Percentiles rank a stretch among this genome's conserved stretches.
Conservation (phyloP, 2,329 filamentous ascomycete species). For the Phoma herbarum region DNA sequence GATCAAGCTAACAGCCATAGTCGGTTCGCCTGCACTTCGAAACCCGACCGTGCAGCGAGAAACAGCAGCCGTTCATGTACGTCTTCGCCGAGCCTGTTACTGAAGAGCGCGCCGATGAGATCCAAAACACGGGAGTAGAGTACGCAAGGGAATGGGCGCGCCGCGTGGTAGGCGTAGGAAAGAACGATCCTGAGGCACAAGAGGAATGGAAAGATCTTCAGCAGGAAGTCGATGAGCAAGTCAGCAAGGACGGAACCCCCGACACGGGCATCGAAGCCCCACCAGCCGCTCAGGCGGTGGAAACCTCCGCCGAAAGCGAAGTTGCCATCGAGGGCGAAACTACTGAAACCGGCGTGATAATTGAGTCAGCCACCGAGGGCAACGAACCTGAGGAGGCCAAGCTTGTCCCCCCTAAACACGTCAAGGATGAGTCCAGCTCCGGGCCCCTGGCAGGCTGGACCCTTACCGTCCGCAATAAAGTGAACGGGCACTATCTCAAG, state of each 20-base stretch:
- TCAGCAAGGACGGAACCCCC: conserved; percentile 35
- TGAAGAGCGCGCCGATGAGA: conserved; percentile 72
- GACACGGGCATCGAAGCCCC: conserved; percentile 4
- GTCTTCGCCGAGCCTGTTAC: conserved; percentile 88
- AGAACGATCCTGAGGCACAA: conserved; percentile 41
- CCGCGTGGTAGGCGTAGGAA: conserved; percentile 60
- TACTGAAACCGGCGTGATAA: conserved; percentile 7
- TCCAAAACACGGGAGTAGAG: conserved; percentile 74
- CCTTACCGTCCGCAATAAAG: conserved; percentile 74
- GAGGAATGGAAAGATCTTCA: conserved; percentile 45
- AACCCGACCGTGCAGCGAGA: conserved; percentile 63
- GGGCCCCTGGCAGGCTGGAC: conserved; percentile 71
- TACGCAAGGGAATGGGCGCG: conserved; percentile 75
- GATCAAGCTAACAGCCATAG: conserved; percentile 38
- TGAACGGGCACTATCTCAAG: conserved; percentile 70
- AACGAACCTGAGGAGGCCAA: conserved; percentile 11
- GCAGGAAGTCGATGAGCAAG: conserved; percentile 44
- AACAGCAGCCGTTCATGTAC: conserved; percentile 75
- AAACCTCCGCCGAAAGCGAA: conserved; percentile 1
- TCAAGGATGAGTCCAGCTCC: not conserved
- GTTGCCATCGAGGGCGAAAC: conserved; percentile 1
- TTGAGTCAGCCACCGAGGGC: conserved; percentile 11
- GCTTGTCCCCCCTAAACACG: not conserved
- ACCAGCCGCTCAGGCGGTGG: not conserved
- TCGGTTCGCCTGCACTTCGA: conserved; percentile 86